Evolutionary conservation across 225 moss, liverwort and hornwort genomes (phyloP).

Genomic region (Asterella californica): DNA sequence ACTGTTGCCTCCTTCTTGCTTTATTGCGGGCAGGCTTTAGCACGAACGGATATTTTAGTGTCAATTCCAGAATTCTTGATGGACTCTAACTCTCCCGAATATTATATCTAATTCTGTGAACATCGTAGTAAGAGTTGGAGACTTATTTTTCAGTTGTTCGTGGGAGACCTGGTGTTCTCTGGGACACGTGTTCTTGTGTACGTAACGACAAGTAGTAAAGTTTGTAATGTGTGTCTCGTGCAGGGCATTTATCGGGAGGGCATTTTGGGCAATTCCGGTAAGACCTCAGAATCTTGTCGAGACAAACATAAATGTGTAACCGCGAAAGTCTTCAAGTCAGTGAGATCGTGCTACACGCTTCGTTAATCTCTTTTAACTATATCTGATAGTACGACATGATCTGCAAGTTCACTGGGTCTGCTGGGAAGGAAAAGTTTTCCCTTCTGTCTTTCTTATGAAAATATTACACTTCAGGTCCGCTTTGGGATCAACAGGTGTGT

Average conservation of each 20-base stretch:
- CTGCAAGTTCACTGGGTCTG: background rate
- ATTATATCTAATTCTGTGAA: background rate
- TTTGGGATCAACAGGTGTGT: background rate
- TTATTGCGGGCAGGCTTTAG: background rate
- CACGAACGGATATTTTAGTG: background rate
- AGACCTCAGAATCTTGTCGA: conserved; percentile 7
- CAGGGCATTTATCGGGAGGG: conserved; percentile 22
- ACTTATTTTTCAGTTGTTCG: background rate
- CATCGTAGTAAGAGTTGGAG: background rate
- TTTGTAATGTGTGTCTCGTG: background rate
- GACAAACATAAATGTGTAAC: background rate
- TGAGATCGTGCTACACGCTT: background rate
- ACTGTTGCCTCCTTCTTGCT: background rate
- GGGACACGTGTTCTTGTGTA: background rate
- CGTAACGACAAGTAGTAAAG: background rate
- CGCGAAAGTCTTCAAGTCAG: background rate
- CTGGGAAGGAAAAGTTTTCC: background rate
- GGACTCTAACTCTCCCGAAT: too few relatives aligned
- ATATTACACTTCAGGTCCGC: background rate
- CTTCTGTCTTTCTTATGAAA: background rate
- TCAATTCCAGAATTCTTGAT: too few relatives aligned
- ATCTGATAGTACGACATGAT: background rate
- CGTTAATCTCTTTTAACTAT: background rate
- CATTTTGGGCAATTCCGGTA: conserved; percentile 16
- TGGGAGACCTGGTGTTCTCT: background rate